Evolutionary conservation across 345 rosid genomes (phyloP).

Genomic region (Aethionema arabicum): DNA sequence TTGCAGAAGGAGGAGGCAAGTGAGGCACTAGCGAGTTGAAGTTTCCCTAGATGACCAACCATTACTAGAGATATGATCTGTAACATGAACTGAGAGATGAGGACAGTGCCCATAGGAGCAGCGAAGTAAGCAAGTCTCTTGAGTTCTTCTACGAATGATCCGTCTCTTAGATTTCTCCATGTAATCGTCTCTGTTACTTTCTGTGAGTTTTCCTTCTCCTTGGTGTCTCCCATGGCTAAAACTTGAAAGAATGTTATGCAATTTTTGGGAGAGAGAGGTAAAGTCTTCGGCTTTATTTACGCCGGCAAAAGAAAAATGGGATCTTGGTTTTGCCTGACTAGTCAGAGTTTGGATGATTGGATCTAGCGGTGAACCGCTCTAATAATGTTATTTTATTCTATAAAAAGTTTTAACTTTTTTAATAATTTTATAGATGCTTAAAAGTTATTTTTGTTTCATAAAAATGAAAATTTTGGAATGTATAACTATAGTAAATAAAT

Average conservation of each 20-base stretch:
- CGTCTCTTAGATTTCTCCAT: constrained; percentile 29
- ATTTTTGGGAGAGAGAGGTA: background rate
- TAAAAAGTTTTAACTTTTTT: too few relatives aligned
- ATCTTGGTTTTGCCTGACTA: too few relatives aligned
- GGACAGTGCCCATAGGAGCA: constrained; percentile 70
- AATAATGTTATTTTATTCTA: too few relatives aligned
- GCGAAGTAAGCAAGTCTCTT: constrained; percentile 54
- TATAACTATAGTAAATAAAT: too few relatives aligned
- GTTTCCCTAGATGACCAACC: constrained; percentile 39
- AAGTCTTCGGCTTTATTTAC: too few relatives aligned
- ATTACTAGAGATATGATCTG: constrained; percentile 37
- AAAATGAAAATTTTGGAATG: too few relatives aligned
- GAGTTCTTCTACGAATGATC: constrained; percentile 43
- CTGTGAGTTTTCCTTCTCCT: constrained; percentile 13
- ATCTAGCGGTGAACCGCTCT: too few relatives aligned
- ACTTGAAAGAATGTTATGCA: background rate
- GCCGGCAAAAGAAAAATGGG: background rate
- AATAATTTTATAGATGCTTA: too few relatives aligned
- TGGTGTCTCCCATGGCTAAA: constrained; percentile 28
- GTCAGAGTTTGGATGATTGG: too few relatives aligned
- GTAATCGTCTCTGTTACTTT: constrained; percentile 26
- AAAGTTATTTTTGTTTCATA: too few relatives aligned
- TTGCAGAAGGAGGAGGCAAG: constrained; percentile 50
- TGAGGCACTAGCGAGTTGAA: constrained; percentile 64
- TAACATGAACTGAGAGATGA: constrained; percentile 47